A percentile compares a stretch with the other conserved stretches of the same genome.
Conservation (phyloP, 2,329 filamentous ascomycete species). For the Xylaria polymorpha region DNA sequence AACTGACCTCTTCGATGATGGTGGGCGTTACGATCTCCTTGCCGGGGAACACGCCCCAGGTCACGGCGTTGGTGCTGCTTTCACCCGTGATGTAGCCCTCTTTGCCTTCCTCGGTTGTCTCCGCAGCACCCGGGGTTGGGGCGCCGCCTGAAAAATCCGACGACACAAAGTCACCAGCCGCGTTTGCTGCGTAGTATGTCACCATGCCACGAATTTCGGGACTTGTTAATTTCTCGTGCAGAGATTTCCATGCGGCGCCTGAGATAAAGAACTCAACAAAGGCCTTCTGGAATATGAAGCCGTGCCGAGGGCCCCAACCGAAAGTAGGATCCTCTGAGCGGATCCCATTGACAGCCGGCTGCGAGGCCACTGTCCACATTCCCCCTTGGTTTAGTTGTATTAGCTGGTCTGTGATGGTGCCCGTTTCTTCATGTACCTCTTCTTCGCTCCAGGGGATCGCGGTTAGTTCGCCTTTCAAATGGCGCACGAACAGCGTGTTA, state of each 20-base stretch:
- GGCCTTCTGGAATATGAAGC: slow-evolving; percentile 97
- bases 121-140: slow-evolving; percentile 31
- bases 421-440: slow-evolving; percentile 84
- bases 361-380: slow-evolving; percentile 97
- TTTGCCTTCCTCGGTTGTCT: not conserved
- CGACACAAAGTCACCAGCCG: slow-evolving; percentile 79
- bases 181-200: slow-evolving; percentile 89
- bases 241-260: slow-evolving; percentile 73
- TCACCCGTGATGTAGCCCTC: slow-evolving; percentile 46
- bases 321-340: slow-evolving; percentile 81
- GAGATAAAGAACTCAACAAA: slow-evolving; percentile 98
- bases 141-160: slow-evolving; percentile 64
- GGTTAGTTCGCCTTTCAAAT: slow-evolving; percentile 81
- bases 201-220: slow-evolving; percentile 73
- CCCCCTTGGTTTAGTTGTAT: slow-evolving; percentile 80
- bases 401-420: slow-evolving; percentile 80
- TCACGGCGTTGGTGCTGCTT: slow-evolving; percentile 87
- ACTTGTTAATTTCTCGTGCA: slow-evolving; percentile 71
- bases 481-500: slow-evolving; percentile 80
- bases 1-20: slow-evolving; percentile 95
- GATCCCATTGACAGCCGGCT: slow-evolving; percentile 91
- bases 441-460: slow-evolving; percentile 96
- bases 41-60: slow-evolving; percentile 94
- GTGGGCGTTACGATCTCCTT: slow-evolving; percentile 97
- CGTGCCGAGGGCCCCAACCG: slow-evolving; percentile 92